phyloP scores from a whole-genome alignment of 108 stramenopile species.

The Cyclotella choctawhatcheeana region DNA sequence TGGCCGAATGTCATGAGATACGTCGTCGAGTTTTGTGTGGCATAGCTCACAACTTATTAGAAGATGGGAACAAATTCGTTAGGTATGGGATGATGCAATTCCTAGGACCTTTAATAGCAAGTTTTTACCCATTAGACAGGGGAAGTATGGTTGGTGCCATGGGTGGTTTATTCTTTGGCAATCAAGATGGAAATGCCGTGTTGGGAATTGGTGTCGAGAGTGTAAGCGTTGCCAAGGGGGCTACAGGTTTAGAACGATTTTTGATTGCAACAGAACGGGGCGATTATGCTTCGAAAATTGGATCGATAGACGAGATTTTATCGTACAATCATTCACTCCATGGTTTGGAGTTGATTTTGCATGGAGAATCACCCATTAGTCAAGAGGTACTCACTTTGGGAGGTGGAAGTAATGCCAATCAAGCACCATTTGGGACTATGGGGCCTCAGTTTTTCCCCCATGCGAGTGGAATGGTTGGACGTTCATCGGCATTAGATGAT shows the following conservation, averaged over 20 bases:
- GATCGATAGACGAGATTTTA: constrained; percentile 27
- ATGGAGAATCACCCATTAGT: constrained; percentile 42
- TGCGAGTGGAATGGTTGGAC: constrained; percentile 84
- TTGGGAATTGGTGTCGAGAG: constrained; percentile 44
- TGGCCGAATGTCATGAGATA: constrained; percentile 56
- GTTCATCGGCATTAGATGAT: constrained; percentile 48
- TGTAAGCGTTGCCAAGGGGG: constrained; percentile 40
- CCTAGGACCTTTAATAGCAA: constrained; percentile 84
- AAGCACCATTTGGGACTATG: constrained; percentile 54
- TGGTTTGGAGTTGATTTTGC: constrained; percentile 45
- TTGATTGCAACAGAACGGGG: neutral
- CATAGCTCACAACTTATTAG: constrained; percentile 73
- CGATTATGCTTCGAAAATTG: neutral
- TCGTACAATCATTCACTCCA: constrained; percentile 52
- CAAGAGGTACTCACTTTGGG: constrained; percentile 19
- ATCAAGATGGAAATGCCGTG: neutral
- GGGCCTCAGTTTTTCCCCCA: constrained; percentile 90
- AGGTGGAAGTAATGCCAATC: constrained; percentile 36
- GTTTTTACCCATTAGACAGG: constrained; percentile 80
- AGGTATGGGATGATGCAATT: constrained; percentile 93
- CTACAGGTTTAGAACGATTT: constrained; percentile 36
- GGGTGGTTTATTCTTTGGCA: constrained; percentile 40
- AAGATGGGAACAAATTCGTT: constrained; percentile 76
- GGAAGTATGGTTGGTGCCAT: constrained; percentile 52
- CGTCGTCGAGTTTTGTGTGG: constrained; percentile 67